phyloP scores from a whole-genome alignment of 345 rosid species.

The Hibiscus tridactylites region DNA sequence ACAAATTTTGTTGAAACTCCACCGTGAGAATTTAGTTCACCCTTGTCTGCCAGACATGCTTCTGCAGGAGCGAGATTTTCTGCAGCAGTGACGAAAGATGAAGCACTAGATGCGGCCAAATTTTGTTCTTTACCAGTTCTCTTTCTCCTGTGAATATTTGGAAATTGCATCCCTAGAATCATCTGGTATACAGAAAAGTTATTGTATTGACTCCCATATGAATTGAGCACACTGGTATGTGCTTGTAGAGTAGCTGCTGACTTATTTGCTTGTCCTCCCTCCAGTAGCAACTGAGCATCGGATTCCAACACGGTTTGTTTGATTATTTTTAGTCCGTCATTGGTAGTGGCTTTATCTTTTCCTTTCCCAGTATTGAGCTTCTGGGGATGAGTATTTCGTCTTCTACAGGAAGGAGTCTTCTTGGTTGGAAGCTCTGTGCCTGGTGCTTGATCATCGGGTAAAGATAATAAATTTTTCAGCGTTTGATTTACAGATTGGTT shows the following conservation, averaged over 20 bases:
- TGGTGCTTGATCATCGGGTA: slow-evolving; percentile 27
- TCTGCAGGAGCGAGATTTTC: slow-evolving; percentile 8
- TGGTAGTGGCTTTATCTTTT: slow-evolving; percentile 5
- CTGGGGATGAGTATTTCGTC: neutral
- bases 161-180: slow-evolving; percentile 20
- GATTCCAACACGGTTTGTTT: slow-evolving; percentile 4
- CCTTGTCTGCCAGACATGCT: slow-evolving; percentile 9
- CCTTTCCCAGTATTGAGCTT: slow-evolving; percentile 1
- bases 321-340: slow-evolving; percentile 4
- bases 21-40: slow-evolving; percentile 1
- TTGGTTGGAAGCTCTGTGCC: slow-evolving; percentile 25
- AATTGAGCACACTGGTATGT: slow-evolving; percentile 21
- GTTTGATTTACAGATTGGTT: slow-evolving; percentile 19
- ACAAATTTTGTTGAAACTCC: slow-evolving; percentile 15
- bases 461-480: slow-evolving; percentile 9
- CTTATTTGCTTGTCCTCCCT: slow-evolving; percentile 24
- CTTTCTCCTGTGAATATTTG: slow-evolving; percentile 30
- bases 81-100: slow-evolving; percentile 23
- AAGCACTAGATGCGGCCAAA: slow-evolving; percentile 22
- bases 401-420: slow-evolving; percentile 10
- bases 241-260: slow-evolving; percentile 12
- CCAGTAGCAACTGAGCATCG: slow-evolving; percentile 6
- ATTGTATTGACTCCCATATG: slow-evolving; percentile 29
- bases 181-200: slow-evolving; percentile 28
- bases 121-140: slow-evolving; percentile 38